These are phyloP conservation scores for Eucalyptus erythrocorys DNA, from an alignment of 345 rosid species.

Conservation along the genomic window DNA sequence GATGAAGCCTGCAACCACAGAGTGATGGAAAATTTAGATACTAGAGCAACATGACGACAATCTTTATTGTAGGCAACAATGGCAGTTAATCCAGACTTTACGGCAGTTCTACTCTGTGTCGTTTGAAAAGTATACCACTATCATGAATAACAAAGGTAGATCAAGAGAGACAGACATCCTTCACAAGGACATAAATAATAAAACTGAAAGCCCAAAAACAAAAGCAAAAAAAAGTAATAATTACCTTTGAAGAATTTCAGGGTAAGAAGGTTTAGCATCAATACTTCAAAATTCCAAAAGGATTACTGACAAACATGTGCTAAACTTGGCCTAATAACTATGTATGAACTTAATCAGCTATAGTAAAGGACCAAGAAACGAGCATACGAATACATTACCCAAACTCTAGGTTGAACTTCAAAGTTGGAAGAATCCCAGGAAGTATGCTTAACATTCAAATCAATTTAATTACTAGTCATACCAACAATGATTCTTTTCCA, in stretches of 20 bases:
- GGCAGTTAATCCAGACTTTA: not conserved
- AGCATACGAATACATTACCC: not conserved
- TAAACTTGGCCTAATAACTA: not conserved
- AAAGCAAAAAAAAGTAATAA: not conserved
- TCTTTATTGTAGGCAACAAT: not conserved
- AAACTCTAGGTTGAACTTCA: not conserved
- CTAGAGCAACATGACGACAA: not conserved
- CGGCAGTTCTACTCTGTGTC: not conserved
- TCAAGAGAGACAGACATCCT: not conserved
- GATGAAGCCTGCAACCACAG: constrained; percentile 61
- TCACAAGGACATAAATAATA: not conserved
- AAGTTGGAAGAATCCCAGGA: not conserved
- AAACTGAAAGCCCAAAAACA: not conserved
- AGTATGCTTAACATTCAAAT: not conserved
- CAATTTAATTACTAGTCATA: not conserved
- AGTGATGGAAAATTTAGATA: not conserved
- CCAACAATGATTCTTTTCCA: not conserved
- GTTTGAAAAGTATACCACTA: not conserved
- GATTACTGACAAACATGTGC: not conserved
- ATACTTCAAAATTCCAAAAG: not conserved
- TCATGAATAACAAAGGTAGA: not conserved
- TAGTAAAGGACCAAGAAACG: not conserved
- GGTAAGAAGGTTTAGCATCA: not conserved
- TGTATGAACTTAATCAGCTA: not conserved
- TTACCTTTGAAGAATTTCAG: not conserved